These are phyloP conservation scores for Backusella psychrophila DNA, from an alignment of 192 early-diverging fungal species.

Conservation along the genomic window DNA sequence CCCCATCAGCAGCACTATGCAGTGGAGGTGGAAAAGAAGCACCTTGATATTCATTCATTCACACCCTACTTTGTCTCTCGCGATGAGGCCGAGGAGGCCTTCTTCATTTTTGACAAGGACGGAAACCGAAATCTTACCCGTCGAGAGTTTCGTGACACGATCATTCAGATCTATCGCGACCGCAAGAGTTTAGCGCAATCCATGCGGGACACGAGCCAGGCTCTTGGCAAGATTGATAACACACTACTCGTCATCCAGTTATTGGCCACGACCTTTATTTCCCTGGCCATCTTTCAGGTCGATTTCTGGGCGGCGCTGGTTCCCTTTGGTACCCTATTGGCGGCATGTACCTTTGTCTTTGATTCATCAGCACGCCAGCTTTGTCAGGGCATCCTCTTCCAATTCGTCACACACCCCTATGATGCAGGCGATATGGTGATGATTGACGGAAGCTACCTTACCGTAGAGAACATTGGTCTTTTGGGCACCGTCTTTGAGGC, in stretches of 20 bases:
- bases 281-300: slow-evolving; percentile 43
- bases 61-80: slow-evolving; percentile 70
- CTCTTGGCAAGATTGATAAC: slow-evolving; percentile 75
- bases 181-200: slow-evolving; percentile 66
- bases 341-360: slow-evolving; percentile 82
- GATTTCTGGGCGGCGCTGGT: slow-evolving; percentile 27
- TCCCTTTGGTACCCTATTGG: slow-evolving; percentile 39
- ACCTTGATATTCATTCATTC: slow-evolving; percentile 67
- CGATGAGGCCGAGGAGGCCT: slow-evolving; percentile 74
- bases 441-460: slow-evolving; percentile 63
- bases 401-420: slow-evolving; percentile 78
- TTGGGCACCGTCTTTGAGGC: slow-evolving; percentile 80
- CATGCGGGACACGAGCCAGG: slow-evolving; percentile 77
- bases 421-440: slow-evolving; percentile 77
- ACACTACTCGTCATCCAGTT: slow-evolving; percentile 55
- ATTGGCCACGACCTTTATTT: slow-evolving; percentile 55
- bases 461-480: slow-evolving; percentile 77
- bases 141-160: slow-evolving; percentile 76
- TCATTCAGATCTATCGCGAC: slow-evolving; percentile 85
- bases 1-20: not conserved
- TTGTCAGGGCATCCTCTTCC: slow-evolving; percentile 81
- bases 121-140: slow-evolving; percentile 80
- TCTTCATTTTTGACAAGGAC: slow-evolving; percentile 87
- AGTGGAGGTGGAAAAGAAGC: slow-evolving; percentile 33
- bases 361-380: slow-evolving; percentile 71